Evolutionary conservation across 257 asterid species (phyloP).

Genomic region (Fraxinus quadrangulata): DNA sequence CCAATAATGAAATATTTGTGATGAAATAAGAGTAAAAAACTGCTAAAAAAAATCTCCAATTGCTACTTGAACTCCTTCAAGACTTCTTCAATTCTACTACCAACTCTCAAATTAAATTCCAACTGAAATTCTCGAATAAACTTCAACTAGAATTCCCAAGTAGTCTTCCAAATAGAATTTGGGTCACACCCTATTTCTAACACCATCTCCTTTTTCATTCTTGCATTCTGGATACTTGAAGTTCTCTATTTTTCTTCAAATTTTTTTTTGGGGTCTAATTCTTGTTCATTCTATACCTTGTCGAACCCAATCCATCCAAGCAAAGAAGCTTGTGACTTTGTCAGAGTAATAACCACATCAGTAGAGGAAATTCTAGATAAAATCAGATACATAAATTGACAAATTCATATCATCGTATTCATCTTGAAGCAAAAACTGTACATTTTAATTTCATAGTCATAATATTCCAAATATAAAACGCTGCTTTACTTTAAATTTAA

Average conservation of each 20-base stretch:
- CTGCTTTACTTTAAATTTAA: slow-evolving; percentile 9
- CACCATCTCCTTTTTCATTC: background rate
- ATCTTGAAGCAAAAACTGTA: background rate
- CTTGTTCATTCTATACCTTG: background rate
- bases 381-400: background rate
- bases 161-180: too few relatives aligned
- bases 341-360: background rate
- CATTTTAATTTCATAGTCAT: background rate
- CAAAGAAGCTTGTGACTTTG: slow-evolving; percentile 3
- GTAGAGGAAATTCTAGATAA: background rate
- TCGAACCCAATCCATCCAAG: slow-evolving; percentile 3
- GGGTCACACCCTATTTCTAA: too few relatives aligned
- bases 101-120: too few relatives aligned
- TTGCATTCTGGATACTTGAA: background rate
- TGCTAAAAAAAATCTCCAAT: too few relatives aligned
- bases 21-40: too few relatives aligned
- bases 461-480: slow-evolving; percentile 5
- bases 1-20: too few relatives aligned
- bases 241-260: background rate
- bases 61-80: too few relatives aligned
- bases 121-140: too few relatives aligned
- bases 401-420: background rate
- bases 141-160: too few relatives aligned
- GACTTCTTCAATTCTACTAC: too few relatives aligned
- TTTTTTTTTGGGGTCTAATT: background rate